Percentiles rank a stretch among this genome's conserved stretches.
Evolutionary conservation across 768 basidiomycete genomes (phyloP).

Genomic region (Tephrocybe sp.): DNA sequence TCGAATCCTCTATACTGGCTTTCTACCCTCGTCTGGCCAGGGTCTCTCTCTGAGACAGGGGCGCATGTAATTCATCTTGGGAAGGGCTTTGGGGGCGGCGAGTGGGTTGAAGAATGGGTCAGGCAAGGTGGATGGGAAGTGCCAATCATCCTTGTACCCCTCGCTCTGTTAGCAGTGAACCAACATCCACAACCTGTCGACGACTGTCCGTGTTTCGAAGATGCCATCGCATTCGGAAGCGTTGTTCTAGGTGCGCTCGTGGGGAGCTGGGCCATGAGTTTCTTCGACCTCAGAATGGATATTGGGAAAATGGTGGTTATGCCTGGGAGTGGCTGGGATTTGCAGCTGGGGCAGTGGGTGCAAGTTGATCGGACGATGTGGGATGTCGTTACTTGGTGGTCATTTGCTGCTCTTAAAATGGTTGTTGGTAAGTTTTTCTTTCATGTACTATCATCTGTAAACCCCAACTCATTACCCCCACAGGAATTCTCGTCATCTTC

Average conservation of each 20-base stretch:
- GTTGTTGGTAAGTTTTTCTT: slow-evolving; percentile 32
- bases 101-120: slow-evolving; percentile 35
- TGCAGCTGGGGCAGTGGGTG: slow-evolving; percentile 30
- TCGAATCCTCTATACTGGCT: slow-evolving; percentile 27
- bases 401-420: slow-evolving; percentile 45
- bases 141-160: slow-evolving; percentile 56
- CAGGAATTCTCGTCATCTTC: slow-evolving; percentile 79
- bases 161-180: slow-evolving; percentile 76
- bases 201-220: slow-evolving; percentile 97
- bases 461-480: background rate
- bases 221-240: slow-evolving; percentile 90
- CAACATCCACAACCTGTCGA: slow-evolving; percentile 94
- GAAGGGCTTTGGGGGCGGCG: slow-evolving; percentile 35
- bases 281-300: slow-evolving; percentile 35
- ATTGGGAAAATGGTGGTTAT: slow-evolving; percentile 34
- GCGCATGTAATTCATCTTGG: slow-evolving; percentile 31
- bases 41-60: slow-evolving; percentile 22
- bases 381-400: slow-evolving; percentile 46
- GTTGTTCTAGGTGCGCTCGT: slow-evolving; percentile 75
- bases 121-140: slow-evolving; percentile 46
- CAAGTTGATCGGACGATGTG: slow-evolving; percentile 33
- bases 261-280: slow-evolving; percentile 61
- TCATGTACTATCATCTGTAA: background rate
- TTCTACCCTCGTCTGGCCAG: slow-evolving; percentile 21
- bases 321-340: slow-evolving; percentile 55